A percentile compares a stretch with the other conserved stretches of the same genome.
Evolutionary conservation across 2,329 filamentous ascomycete genomes (phyloP).

Genomic region (Diaporthe velutina): DNA sequence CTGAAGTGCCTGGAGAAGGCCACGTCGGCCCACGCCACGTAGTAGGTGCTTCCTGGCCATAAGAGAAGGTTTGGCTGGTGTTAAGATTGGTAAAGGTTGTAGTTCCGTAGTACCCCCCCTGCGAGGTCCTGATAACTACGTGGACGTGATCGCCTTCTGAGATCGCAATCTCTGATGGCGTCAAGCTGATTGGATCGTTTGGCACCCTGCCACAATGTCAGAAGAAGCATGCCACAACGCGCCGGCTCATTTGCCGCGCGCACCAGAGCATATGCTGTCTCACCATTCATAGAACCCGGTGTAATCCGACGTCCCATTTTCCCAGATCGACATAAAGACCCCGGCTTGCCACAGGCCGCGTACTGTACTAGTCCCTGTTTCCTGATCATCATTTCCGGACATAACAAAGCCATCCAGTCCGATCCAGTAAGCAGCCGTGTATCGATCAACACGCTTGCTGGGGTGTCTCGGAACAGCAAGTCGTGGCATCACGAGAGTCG

Average conservation of each 20-base stretch:
- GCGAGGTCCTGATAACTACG: background rate
- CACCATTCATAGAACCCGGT: conserved; percentile 28
- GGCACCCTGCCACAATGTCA: background rate
- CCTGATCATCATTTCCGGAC: background rate
- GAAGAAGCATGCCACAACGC: background rate
- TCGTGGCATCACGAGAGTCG: conserved; percentile 21
- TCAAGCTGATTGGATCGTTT: conserved; percentile 10
- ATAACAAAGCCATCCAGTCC: conserved; percentile 30
- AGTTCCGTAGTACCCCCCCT: conserved; percentile 2
- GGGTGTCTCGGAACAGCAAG: conserved; percentile 11
- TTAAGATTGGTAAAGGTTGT: conserved; percentile 18
- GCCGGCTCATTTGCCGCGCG: background rate
- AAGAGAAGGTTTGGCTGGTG: conserved; percentile 21
- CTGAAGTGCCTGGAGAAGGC: conserved; percentile 22
- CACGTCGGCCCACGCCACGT: conserved; percentile 26
- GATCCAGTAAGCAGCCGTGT: conserved; percentile 26
- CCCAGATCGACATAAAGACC: conserved; percentile 21
- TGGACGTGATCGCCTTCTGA: conserved; percentile 17
- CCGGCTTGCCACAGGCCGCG: conserved; percentile 29
- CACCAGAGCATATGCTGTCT: background rate
- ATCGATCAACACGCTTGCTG: background rate
- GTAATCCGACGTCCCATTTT: conserved; percentile 18
- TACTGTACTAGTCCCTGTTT: background rate
- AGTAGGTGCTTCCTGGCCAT: conserved; percentile 10
- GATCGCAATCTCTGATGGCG: background rate